Conservation (phyloP, 2,329 filamentous ascomycete species). For the Gnomoniopsis smithogilvyi region DNA sequence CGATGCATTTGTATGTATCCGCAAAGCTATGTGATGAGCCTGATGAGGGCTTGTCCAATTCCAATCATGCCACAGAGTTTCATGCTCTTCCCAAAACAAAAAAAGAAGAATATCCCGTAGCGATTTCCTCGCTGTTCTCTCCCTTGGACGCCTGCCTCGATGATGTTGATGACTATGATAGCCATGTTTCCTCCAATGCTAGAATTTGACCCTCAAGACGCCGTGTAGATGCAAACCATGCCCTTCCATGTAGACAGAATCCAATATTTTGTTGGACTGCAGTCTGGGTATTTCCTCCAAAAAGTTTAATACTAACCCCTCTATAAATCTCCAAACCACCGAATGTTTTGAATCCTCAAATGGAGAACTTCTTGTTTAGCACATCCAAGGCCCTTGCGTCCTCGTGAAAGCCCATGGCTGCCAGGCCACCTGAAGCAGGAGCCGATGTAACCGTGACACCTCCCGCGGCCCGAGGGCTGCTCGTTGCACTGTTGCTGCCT, state of each 20-base stretch:
- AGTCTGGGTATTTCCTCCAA: neutral
- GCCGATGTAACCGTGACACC: neutral
- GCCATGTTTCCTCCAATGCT: neutral
- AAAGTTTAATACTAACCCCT: neutral
- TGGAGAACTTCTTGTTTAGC: constrained; percentile 28
- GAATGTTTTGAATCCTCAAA: constrained; percentile 10
- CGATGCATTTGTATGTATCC: neutral
- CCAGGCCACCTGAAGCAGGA: constrained; percentile 1
- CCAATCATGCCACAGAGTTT: neutral
- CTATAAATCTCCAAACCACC: neutral
- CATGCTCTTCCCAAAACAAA: neutral
- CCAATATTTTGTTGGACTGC: too few relatives aligned
- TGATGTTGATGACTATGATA: neutral
- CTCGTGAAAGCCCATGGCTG: constrained; percentile 20
- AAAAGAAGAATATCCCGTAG: neutral
- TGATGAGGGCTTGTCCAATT: neutral
- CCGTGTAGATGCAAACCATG: neutral
- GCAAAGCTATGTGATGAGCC: neutral
- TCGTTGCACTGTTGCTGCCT: constrained; percentile 37
- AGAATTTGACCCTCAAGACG: neutral
- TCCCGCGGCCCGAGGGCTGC: constrained; percentile 40
- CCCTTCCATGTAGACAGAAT: neutral
- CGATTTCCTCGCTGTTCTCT: neutral
- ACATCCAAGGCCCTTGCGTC: constrained; percentile 24
- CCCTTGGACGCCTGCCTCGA: neutral